phyloP scores from a whole-genome alignment of 1,139 yeast genomes.

The Candida tunisiensis region DNA sequence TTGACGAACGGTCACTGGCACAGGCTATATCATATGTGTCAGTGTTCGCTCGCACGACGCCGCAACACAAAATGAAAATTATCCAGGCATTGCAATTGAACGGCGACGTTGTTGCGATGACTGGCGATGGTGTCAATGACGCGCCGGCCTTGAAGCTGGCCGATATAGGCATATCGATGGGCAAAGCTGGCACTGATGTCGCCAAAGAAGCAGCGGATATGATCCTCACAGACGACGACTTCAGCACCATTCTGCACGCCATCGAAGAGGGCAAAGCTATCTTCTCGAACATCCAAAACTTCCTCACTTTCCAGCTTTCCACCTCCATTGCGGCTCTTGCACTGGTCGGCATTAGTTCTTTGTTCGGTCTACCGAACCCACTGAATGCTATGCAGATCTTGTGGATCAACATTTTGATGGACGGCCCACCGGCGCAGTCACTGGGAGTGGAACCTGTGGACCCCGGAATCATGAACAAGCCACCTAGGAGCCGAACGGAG shows the following conservation, averaged over 20 bases:
- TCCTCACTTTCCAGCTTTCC: slow-evolving; percentile 84
- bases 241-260: slow-evolving; percentile 79
- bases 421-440: slow-evolving; percentile 98
- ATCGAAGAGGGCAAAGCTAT: slow-evolving; percentile 96
- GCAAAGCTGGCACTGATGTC: slow-evolving; percentile 91
- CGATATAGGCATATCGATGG: slow-evolving; percentile 97
- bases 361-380: slow-evolving; percentile 86
- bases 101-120: slow-evolving; percentile 97
- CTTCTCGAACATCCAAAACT: slow-evolving; percentile 84
- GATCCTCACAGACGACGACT: slow-evolving; percentile 94
- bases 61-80: slow-evolving; percentile 86
- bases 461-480: slow-evolving; percentile 83
- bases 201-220: slow-evolving; percentile 98
- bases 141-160: slow-evolving; percentile 98
- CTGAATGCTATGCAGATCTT: slow-evolving; percentile 95
- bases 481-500: slow-evolving; percentile 79
- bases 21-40: slow-evolving; percentile 67
- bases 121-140: slow-evolving; percentile 98
- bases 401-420: slow-evolving; percentile 97
- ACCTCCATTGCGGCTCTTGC: slow-evolving; percentile 92
- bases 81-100: slow-evolving; percentile 82
- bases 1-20: slow-evolving; percentile 54
- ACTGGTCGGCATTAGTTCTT: slow-evolving; percentile 70
- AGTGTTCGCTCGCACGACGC: slow-evolving; percentile 92
- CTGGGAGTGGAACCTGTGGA: slow-evolving; percentile 96